Evolutionary conservation across 1,284 basidiomycete genomes (phyloP).

Genomic region (Inonotus obliquus): DNA sequence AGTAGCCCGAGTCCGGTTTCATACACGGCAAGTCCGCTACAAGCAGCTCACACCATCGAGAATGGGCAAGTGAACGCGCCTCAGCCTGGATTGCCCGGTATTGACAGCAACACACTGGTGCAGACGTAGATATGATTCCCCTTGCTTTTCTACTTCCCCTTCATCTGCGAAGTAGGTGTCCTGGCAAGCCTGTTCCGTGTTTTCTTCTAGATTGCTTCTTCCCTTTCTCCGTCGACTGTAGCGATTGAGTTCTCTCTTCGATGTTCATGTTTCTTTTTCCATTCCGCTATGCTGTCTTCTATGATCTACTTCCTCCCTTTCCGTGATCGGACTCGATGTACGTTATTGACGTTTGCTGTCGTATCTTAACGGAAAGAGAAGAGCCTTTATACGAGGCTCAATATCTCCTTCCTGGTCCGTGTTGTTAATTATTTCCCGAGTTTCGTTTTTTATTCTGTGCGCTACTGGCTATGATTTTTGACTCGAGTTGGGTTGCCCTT

Average conservation of each 20-base stretch:
- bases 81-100: not conserved
- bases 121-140: not conserved
- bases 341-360: not conserved
- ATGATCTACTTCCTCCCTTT: not conserved
- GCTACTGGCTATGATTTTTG: not conserved
- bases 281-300: not conserved
- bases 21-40: slow-evolving; percentile 4
- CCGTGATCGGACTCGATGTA: not conserved
- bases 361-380: slow-evolving; percentile 1
- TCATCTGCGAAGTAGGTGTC: not conserved
- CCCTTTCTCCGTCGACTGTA: not conserved
- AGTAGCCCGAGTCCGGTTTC: slow-evolving; percentile 8
- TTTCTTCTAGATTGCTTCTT: not conserved
- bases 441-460: not conserved
- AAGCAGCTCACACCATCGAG: not conserved
- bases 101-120: not conserved
- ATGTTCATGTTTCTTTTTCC: not conserved
- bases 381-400: not conserved
- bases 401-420: not conserved
- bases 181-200: not conserved
- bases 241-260: not conserved
- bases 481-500: too few relatives aligned
- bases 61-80: not conserved
- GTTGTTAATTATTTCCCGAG: not conserved
- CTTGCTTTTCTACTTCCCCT: not conserved